phyloP scores from a whole-genome alignment of 345 rosid species.

The Corymbia maculata region DNA sequence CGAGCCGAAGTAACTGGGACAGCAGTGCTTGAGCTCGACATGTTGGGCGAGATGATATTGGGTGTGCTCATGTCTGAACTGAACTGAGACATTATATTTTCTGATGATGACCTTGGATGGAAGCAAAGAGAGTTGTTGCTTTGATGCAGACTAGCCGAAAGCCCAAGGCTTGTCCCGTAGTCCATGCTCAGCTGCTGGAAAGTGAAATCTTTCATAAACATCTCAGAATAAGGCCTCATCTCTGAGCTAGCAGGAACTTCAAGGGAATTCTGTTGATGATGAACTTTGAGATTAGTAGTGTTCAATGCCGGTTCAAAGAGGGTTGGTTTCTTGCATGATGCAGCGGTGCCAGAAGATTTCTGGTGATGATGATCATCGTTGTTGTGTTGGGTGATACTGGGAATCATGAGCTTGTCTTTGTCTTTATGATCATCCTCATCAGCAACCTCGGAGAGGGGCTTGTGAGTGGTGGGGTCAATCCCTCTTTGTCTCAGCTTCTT shows the following conservation, averaged over 20 bases:
- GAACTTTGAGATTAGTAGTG: background rate
- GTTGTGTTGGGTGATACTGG: background rate
- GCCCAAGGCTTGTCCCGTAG: slow-evolving; percentile 27
- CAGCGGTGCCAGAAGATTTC: background rate
- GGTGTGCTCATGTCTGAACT: background rate
- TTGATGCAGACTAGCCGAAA: slow-evolving; percentile 17
- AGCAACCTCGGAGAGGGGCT: slow-evolving; percentile 43
- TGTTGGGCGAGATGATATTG: slow-evolving; percentile 1
- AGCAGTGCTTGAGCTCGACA: slow-evolving; percentile 21
- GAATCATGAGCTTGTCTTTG: background rate
- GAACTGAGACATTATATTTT: background rate
- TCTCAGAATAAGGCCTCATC: background rate
- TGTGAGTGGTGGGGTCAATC: slow-evolving; percentile 66
- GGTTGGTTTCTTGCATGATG: background rate
- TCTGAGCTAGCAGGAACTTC: background rate
- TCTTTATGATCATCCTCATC: slow-evolving; percentile 8
- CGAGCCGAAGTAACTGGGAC: slow-evolving; percentile 19
- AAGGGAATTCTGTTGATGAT: background rate
- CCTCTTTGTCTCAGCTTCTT: slow-evolving; percentile 60
- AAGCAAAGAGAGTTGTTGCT: background rate
- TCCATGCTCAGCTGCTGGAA: slow-evolving; percentile 35
- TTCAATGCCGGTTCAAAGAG: background rate
- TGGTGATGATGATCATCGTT: background rate
- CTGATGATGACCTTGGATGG: slow-evolving; percentile 2
- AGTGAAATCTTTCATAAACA: slow-evolving; percentile 17